These are phyloP conservation scores for Vitis cinerea DNA, from an alignment of 164 flowering plant genomes.

Conservation along the genomic window DNA sequence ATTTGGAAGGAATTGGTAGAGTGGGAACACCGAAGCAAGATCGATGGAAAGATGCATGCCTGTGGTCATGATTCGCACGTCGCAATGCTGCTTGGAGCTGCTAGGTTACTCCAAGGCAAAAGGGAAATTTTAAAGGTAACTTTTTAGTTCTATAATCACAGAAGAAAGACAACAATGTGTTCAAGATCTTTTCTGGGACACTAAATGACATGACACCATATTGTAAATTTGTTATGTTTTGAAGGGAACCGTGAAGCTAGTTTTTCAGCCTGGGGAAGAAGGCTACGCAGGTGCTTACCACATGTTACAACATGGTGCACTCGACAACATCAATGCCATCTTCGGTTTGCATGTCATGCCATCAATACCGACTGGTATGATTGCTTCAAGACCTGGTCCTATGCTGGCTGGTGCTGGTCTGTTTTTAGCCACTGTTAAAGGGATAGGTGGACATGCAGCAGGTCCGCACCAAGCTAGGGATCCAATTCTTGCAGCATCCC, in stretches of 20 bases:
- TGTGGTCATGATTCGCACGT: conserved; percentile 82
- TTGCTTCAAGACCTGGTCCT: conserved; percentile 38
- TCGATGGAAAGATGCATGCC: conserved; percentile 74
- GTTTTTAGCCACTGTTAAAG: conserved; percentile 26
- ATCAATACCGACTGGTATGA: conserved; percentile 19
- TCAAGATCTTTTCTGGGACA: neutral
- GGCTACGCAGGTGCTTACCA: conserved; percentile 42
- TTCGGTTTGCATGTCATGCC: conserved; percentile 34
- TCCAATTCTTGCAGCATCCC: conserved; percentile 35
- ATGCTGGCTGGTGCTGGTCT: conserved; percentile 33
- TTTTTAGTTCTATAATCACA: neutral
- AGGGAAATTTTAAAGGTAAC: conserved; percentile 39
- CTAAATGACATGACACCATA: neutral
- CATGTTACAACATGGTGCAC: conserved; percentile 35
- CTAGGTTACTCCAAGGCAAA: conserved; percentile 55
- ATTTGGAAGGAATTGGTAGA: conserved; percentile 60
- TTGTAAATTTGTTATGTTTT: neutral
- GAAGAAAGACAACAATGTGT: neutral
- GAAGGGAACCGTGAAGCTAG: conserved; percentile 42
- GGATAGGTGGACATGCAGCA: conserved; percentile 39
- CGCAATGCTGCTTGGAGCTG: conserved; percentile 82
- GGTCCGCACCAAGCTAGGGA: conserved; percentile 23
- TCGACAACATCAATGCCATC: conserved; percentile 30
- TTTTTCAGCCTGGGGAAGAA: conserved; percentile 49
- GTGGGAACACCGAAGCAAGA: conserved; percentile 71